Conservation (phyloP, 139 green algal genomes). For the Diplosphaera chodatii region DNA sequence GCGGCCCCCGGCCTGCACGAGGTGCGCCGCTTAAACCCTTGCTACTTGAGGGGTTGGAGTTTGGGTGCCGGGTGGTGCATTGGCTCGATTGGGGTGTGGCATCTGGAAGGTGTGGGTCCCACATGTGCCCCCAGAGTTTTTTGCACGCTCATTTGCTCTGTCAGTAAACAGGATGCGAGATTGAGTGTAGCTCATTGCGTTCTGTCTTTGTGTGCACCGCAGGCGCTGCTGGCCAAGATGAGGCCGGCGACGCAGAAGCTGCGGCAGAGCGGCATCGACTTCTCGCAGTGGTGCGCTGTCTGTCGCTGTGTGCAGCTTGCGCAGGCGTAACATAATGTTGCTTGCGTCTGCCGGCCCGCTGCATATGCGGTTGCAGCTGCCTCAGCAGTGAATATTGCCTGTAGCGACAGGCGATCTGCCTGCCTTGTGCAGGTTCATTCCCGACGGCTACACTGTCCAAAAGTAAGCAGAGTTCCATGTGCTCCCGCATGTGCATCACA, state of each 20-base stretch:
- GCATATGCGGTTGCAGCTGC: no score
- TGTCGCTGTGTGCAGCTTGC: neutral
- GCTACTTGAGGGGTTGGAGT: neutral
- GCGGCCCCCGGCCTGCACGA: slow-evolving; percentile 46
- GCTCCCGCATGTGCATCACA: no score
- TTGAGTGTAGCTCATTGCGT: no score
- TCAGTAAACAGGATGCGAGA: no score
- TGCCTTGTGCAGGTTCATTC: slow-evolving; percentile 35
- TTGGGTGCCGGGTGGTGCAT: neutral
- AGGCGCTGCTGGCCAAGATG: slow-evolving; percentile 32
- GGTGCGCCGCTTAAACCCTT: neutral
- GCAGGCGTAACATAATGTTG: no score
- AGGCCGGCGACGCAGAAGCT: slow-evolving; percentile 23
- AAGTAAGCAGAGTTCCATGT: no score
- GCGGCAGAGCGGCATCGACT: slow-evolving; percentile 31
- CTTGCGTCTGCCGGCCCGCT: no score
- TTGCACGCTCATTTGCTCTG: no score
- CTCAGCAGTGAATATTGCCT: no score
- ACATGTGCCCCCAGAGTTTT: no score
- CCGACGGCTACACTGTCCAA: slow-evolving; percentile 6
- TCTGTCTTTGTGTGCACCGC: no score
- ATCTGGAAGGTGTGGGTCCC: no score
- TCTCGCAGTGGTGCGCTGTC: slow-evolving; percentile 29
- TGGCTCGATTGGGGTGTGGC: neutral
- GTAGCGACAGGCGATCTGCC: neutral